Evolutionary conservation across 805 yeast genomes (phyloP), one percentile per base, ranked within the genome.

Genomic region (Yarrowia hollandica): DNA sequence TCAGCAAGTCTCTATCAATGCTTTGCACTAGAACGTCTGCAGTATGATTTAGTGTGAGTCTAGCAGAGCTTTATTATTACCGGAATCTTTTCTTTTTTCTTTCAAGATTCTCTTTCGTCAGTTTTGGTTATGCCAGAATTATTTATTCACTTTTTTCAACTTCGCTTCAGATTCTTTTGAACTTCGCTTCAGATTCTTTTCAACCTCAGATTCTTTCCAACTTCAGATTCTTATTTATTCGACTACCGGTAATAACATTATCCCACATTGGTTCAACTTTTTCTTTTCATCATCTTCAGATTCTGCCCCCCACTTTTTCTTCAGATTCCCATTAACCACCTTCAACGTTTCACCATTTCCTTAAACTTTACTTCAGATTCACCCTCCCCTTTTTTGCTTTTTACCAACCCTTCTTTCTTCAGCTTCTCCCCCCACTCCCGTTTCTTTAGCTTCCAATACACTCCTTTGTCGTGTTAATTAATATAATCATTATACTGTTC

Each of bases 181-280:
- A 26, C 30, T 12, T 12, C 11, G 9, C 7, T 31, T 31, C 35
- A 31, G 35, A 31, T 31, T 31, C 35, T 14, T 21, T 25, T 19
- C 22, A 35, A 5, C 11, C 12, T n/a, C n/a, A 26, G 30, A 26
- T 26, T 26, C 30, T 26, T 4, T 26, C 30, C 9, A 26, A 26
- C 30, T 31, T 31, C 35, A 31, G 35, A 31, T 38, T 38, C 44
- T n/a, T n/a, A n/a, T n/a, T n/a, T n/a, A n/a, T n/a, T n/a, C n/a
- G n/a, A n/a, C n/a, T n/a, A n/a, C n/a, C n/a, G n/a, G n/a, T n/a
- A n/a, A n/a, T n/a, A n/a, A n/a, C n/a, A n/a, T n/a, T n/a, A n/a
- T n/a, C n/a, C n/a, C n/a, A n/a, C n/a, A n/a, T n/a, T n/a, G n/a
- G n/a, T 7, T 4, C 14, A 11, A 15, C 5, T 19, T 19, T 19